Evolutionary conservation across 139 green algal genomes (phyloP), one percentile per base, ranked within the genome.

Genomic region (Eudorina sp.): DNA sequence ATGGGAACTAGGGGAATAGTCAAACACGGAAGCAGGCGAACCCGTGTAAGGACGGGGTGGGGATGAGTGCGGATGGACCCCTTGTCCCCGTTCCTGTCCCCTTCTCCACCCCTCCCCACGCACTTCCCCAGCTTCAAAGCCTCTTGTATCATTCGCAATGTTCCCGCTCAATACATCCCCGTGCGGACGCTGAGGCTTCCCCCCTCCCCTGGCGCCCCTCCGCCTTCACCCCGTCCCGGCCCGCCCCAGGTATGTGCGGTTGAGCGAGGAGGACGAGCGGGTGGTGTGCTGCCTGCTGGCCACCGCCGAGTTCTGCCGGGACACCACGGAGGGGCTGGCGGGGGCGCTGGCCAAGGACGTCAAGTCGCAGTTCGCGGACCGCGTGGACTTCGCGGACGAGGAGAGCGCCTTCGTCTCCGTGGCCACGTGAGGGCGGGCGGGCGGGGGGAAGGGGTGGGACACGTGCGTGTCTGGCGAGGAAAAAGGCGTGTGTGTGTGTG

Each of bases 301-400:
- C 90, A 99, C 97, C 8, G 94, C 96, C 0, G 97, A 99, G 87
- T 98, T 99, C 91, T 99, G 98, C 94, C 64, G 88, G 16, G 92
- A 94, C 45, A 96, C 92, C 4, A 45, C 90, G 38, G 92, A 96
- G 66, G 92, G 83, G 7, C 85, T 98, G 19, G 93, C 89, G 0
- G 91, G 91, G 21, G 92, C 90, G 40, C 92, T 98, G 73, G 90
- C 93, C 25, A 93, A 94, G 55, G 92, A 95, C 83, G 91, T 93
- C 29, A 88, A 87, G 76, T 72, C 89, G 41, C 90, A 83, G 14
- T 89, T 93, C 38, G 85, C 91, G 13, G 91, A 94, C n/a, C 66
- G 93, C 73, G 92, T 94, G 43, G 96, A 98, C 91, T 92, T 98
- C 62, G 70, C 70, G 16, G 93, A 96, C 18, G 93, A 95, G 88